phyloP scores from a whole-genome alignment of 2,329 filamentous ascomycete species.

The Graphilbum fragrans region DNA sequence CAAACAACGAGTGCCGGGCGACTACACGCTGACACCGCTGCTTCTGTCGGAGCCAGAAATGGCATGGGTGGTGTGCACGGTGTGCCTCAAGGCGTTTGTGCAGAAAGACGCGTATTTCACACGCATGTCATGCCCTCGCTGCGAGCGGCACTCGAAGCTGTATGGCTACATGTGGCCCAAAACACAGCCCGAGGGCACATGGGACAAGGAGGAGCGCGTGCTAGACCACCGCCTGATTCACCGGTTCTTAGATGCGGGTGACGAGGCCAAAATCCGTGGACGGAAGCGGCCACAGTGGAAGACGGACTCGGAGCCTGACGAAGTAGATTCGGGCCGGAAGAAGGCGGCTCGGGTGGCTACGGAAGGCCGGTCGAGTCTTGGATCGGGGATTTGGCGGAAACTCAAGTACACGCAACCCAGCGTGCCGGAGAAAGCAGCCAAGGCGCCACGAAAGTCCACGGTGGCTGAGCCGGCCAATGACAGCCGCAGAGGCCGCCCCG shows the following conservation, averaged over 20 bases:
- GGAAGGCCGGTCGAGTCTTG: not conserved
- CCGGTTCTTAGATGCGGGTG: slow-evolving; percentile 62
- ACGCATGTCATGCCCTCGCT: slow-evolving; percentile 74
- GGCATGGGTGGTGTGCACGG: slow-evolving; percentile 83
- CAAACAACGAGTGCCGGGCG: slow-evolving; percentile 51
- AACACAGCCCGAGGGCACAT: slow-evolving; percentile 65
- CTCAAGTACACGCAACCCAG: slow-evolving; percentile 7
- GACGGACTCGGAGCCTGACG: not conserved
- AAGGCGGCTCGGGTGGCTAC: not conserved
- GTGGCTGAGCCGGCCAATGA: no score
- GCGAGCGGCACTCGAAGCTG: slow-evolving; percentile 88
- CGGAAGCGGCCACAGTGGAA: slow-evolving; percentile 10
- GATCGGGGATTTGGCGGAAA: slow-evolving; percentile 12
- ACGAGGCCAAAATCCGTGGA: slow-evolving; percentile 47
- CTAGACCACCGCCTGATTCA: slow-evolving; percentile 82
- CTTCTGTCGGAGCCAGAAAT: slow-evolving; percentile 63
- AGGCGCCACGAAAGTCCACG: not conserved
- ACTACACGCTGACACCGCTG: slow-evolving; percentile 71
- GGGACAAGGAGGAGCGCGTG: slow-evolving; percentile 60
- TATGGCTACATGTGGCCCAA: slow-evolving; percentile 97
- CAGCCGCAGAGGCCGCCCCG: no score
- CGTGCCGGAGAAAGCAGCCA: not conserved
- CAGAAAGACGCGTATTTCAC: slow-evolving; percentile 84
- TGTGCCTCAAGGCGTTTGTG: slow-evolving; percentile 72
- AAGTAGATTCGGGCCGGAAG: not conserved